Evolutionary conservation across 2,329 filamentous ascomycete genomes (phyloP).

Genomic region (Pleomassaria siparia): DNA sequence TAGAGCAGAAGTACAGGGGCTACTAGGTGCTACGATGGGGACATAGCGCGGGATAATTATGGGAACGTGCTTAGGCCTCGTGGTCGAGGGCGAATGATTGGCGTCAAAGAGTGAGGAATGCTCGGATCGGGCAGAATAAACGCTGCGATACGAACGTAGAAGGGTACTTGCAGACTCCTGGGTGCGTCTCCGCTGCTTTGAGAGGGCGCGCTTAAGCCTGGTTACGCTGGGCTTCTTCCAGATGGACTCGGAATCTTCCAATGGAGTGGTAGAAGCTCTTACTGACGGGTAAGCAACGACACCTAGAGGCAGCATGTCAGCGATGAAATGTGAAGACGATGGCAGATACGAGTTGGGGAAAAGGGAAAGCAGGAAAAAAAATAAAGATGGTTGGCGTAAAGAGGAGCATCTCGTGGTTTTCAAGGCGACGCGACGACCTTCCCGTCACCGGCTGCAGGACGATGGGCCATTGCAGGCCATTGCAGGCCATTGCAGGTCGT

Average conservation of each 20-base stretch:
- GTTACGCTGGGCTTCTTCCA: slow-evolving; percentile 37
- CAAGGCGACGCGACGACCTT: slow-evolving; percentile 27
- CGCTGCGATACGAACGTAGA: slow-evolving; percentile 22
- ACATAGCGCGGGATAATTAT: slow-evolving; percentile 48
- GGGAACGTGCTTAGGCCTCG: slow-evolving; percentile 47
- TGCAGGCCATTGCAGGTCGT: too few species aligned
- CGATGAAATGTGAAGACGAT: slow-evolving; percentile 22
- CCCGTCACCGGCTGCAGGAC: slow-evolving; percentile 28
- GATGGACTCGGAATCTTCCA: slow-evolving; percentile 31
- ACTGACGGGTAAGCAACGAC: slow-evolving; percentile 40
- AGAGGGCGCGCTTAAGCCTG: slow-evolving; percentile 31
- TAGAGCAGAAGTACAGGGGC: slow-evolving; percentile 37
- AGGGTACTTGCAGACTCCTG: slow-evolving; percentile 34
- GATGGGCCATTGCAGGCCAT: slow-evolving; percentile 27
- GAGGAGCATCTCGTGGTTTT: slow-evolving; percentile 33
- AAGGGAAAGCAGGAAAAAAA: slow-evolving; percentile 21
- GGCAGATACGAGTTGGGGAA: slow-evolving; percentile 12
- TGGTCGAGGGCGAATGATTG: slow-evolving; percentile 24
- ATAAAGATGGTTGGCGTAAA: slow-evolving; percentile 25
- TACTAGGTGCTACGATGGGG: slow-evolving; percentile 39
- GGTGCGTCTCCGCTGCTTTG: slow-evolving; percentile 27
- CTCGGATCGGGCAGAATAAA: slow-evolving; percentile 24
- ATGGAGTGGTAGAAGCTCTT: slow-evolving; percentile 37
- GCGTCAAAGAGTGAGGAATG: slow-evolving; percentile 20
- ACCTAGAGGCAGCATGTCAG: slow-evolving; percentile 47